Evolutionary conservation across 139 green algal genomes (phyloP).

Genomic region (Tetraselmis striata): DNA sequence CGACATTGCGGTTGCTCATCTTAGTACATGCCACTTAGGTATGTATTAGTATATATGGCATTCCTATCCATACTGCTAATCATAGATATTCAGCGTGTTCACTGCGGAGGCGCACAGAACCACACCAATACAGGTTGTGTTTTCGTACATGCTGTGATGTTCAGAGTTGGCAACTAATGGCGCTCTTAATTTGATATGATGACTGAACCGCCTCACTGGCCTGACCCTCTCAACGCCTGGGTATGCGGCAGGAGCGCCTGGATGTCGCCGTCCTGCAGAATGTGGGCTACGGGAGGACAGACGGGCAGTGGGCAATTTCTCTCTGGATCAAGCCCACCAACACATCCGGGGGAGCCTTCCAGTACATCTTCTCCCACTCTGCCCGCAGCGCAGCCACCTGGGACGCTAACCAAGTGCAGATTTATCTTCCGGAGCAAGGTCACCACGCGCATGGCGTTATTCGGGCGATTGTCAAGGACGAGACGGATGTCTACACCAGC

Average conservation of each 20-base stretch:
- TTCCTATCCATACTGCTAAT: no score
- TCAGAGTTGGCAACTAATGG: no score
- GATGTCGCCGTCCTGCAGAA: slow-evolving; percentile 18
- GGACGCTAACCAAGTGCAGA: slow-evolving; percentile 28
- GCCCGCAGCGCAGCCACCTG: neutral
- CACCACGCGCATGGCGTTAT: slow-evolving; percentile 36
- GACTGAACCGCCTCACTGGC: no score
- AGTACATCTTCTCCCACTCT: slow-evolving; percentile 28
- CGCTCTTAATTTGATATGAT: no score
- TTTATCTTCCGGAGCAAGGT: slow-evolving; percentile 35
- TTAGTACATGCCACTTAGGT: no score
- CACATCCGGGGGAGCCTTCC: neutral
- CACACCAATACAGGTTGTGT: no score
- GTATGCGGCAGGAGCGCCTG: neutral
- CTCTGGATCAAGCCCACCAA: slow-evolving; percentile 3
- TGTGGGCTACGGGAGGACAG: slow-evolving; percentile 23
- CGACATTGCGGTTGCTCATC: no score
- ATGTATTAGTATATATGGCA: no score
- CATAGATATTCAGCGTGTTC: no score
- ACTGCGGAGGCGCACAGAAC: no score
- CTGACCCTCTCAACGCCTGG: no score
- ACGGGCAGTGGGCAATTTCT: slow-evolving; percentile 9
- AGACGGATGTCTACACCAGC: slow-evolving; percentile 5
- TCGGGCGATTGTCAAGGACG: slow-evolving; percentile 32
- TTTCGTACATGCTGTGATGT: no score